Evolutionary conservation across 2,329 filamentous ascomycete species (phyloP).

Genomic region (Hypoxylon sp.): DNA sequence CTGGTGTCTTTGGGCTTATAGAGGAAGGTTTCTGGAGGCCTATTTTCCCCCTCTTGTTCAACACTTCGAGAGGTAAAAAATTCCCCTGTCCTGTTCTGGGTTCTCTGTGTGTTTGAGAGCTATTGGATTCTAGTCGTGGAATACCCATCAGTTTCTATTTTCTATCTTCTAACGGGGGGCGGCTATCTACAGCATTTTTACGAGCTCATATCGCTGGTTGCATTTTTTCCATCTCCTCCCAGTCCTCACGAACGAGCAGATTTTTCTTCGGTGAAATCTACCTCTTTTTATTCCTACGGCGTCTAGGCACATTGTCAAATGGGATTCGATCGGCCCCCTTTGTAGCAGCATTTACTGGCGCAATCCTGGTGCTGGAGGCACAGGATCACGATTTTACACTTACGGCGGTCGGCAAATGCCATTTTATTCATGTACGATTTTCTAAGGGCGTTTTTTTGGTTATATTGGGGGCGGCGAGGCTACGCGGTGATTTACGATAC

Average conservation of each 20-base stretch:
- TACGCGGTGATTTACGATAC: conserved; percentile 35
- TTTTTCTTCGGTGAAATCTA: conserved; percentile 19
- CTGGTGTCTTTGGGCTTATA: conserved; percentile 33
- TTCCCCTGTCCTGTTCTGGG: conserved; percentile 18
- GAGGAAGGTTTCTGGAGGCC: conserved; percentile 33
- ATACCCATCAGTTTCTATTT: conserved; percentile 43
- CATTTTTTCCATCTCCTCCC: conserved; percentile 8
- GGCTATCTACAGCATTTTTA: conserved; percentile 35
- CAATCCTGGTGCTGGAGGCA: conserved; percentile 41
- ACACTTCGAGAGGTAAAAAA: conserved; percentile 12
- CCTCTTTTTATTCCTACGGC: conserved; percentile 32
- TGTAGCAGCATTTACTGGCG: conserved; percentile 47
- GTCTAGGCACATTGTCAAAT: conserved; percentile 30
- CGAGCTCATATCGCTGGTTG: conserved; percentile 13
- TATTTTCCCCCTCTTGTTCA: conserved; percentile 21
- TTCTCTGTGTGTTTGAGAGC: conserved; percentile 36
- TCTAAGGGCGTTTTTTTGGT: conserved; percentile 41
- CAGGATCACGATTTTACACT: conserved; percentile 41
- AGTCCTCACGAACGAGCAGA: conserved; percentile 8
- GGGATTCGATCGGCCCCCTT: conserved; percentile 25
- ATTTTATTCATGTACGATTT: conserved; percentile 49
- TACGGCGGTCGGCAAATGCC: conserved; percentile 36
- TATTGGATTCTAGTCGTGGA: conserved; percentile 37
- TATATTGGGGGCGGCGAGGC: conserved; percentile 33
- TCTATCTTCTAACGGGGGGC: conserved; percentile 40